Base-by-base conservation (phyloP, 257 asterid species). In the Solanum chiquidenum region DNA sequence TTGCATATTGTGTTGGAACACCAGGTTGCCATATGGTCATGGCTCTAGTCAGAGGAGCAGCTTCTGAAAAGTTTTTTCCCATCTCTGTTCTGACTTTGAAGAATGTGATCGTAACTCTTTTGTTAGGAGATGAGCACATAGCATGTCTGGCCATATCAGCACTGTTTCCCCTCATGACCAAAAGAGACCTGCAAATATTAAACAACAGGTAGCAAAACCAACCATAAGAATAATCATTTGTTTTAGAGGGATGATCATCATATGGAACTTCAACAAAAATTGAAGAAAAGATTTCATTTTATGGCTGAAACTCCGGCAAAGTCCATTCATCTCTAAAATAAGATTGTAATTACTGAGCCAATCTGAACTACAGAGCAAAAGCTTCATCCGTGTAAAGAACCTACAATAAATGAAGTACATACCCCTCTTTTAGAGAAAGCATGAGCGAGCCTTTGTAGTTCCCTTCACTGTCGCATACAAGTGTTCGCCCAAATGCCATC, bases 91-190 rank as follows among this genome's bases (percentile, higher is more conserved):
- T 94, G 90, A 96, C 94, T 91, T 92, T 92, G 91, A 97, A 93
- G 92, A 97, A 95, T 83, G 97, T 97, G 11, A 97, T 88, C 90
- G 96, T 96, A 11, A 94, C 95, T 84, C 99, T 93, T 90, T 93
- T 96, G 93, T 97, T 95, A 2, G 88, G 91, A 3, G 99, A 94
- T 34, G 99, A 91, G 89, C 99, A 95, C 99, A 97, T 94, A 6
- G 95, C 99, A 58, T 97, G 99, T 86, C 99, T 91, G 52, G 98
- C 95, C 83, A 93, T 95, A 60, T 96, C 99, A 14, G 99, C 94
- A 86, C 99, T 96, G 85, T 93, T 95, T 86, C 98, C 99, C 91
- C 99, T 93, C 99, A 97, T 97, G 83, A 97, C 97, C 72, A 97
- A 44, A 44, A 96, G 94, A 86, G 99, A 94, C 93, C 99, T 97